Conservation (phyloP, 768 basidiomycete genomes). For the Mycena rosella region DNA sequence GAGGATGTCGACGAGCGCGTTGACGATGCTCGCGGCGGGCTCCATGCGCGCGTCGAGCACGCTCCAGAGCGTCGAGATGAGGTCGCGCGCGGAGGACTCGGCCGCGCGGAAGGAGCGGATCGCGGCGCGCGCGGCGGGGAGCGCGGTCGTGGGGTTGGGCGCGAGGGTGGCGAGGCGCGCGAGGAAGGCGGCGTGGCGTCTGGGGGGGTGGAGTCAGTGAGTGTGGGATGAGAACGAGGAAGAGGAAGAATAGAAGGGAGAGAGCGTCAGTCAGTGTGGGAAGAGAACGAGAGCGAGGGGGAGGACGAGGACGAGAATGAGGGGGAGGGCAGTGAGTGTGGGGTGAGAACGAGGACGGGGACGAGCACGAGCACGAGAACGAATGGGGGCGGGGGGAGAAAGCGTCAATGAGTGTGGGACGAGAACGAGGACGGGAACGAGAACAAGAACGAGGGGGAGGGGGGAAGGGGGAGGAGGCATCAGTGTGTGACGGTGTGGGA, state of each 20-base stretch:
- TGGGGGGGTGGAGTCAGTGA: conserved; percentile 44
- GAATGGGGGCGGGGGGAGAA: too few relatives aligned
- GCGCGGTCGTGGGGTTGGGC: conserved; percentile 67
- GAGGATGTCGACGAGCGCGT: conserved; percentile 79
- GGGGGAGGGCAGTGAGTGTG: too few relatives aligned
- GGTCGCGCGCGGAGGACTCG: conserved; percentile 85
- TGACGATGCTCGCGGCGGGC: conserved; percentile 69
- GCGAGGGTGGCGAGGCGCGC: conserved; percentile 71
- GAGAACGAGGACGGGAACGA: too few relatives aligned
- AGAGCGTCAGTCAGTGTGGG: too few relatives aligned
- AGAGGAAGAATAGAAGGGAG: too few relatives aligned
- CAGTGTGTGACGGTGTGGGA: too few relatives aligned
- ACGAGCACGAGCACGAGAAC: too few relatives aligned
- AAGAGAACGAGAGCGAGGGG: background rate
- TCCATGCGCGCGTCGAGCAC: conserved; percentile 74
- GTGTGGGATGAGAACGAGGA: background rate
- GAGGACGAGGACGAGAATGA: too few relatives aligned
- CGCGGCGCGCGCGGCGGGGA: conserved; percentile 77
- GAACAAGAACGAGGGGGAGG: too few relatives aligned
- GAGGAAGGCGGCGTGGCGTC: conserved; percentile 77
- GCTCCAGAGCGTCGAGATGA: conserved; percentile 92
- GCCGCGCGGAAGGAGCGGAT: conserved; percentile 82
- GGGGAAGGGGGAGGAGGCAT: too few relatives aligned
- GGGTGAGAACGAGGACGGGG: too few relatives aligned
- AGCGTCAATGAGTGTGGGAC: too few relatives aligned